These are phyloP conservation scores for Lipomyces orientalis DNA, from an alignment of 805 yeast species.

Conservation along the genomic window DNA sequence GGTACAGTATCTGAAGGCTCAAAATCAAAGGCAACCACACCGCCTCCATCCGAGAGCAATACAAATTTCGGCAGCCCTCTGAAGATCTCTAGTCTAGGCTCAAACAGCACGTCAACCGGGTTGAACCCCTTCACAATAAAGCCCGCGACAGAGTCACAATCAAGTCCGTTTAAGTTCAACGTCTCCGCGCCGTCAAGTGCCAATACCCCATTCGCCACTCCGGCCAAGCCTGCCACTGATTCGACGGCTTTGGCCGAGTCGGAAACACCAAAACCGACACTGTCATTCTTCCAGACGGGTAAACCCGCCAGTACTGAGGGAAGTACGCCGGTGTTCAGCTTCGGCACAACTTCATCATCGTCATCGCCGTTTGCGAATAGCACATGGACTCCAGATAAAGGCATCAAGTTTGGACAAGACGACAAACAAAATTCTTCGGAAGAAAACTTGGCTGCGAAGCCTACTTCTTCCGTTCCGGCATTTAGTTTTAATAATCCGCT, in stretches of 20 bases:
- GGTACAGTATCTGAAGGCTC: neutral
- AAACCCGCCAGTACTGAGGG: slow-evolving; percentile 11
- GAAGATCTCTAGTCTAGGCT: slow-evolving; percentile 25
- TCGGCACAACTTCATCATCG: neutral
- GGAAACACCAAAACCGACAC: slow-evolving; percentile 19
- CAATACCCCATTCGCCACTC: slow-evolving; percentile 5
- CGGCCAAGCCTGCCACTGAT: neutral
- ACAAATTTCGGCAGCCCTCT: slow-evolving; percentile 23
- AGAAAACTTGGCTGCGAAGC: slow-evolving; percentile 13
- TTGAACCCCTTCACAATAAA: neutral
- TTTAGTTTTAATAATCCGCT: slow-evolving; percentile 20
- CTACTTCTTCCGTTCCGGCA: slow-evolving; percentile 1
- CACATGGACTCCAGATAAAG: slow-evolving; percentile 46
- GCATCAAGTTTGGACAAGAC: slow-evolving; percentile 42
- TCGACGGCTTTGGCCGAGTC: neutral
- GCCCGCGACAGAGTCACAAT: neutral
- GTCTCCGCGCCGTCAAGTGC: slow-evolving; percentile 22
- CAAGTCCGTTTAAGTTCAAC: slow-evolving; percentile 30
- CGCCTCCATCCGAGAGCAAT: slow-evolving; percentile 17
- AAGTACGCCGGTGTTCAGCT: slow-evolving; percentile 26
- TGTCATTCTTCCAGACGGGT: slow-evolving; percentile 19
- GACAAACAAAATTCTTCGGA: slow-evolving; percentile 2
- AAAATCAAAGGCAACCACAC: slow-evolving; percentile 12
- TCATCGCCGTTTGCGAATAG: slow-evolving; percentile 17
- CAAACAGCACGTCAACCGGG: slow-evolving; percentile 10